Base-by-base conservation (phyloP, 495 filamentous ascomycete species). In the Tricharina praecox region DNA sequence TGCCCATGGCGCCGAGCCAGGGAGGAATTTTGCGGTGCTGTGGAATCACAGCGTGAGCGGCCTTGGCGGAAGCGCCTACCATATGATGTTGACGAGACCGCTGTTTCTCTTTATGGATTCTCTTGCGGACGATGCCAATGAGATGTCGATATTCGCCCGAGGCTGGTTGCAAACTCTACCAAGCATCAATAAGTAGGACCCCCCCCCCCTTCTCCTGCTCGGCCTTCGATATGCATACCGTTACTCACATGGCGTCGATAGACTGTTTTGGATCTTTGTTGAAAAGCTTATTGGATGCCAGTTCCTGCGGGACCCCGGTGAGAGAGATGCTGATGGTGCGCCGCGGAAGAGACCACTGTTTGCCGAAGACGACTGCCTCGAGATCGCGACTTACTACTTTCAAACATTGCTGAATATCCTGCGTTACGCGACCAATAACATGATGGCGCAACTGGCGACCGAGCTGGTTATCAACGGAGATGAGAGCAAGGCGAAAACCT, bases 51-150 rank as follows among this genome's bases (percentile, higher is more conserved):
- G 79, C 20, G 68, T 83, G 11, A 75, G 78, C 53, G 77, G 80
- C 36, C 73, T 68, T 23, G 61, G 70, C 32, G 77, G 78, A 25
- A 75, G 70, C 20, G 62, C 73, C 26, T 79, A 73, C 51, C 70
- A 81, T 48, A 69, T 79, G 3, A 76, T 94, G 67, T 70, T 96
- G 36, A 79, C 81, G 4, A 73, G 85, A 15, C 88, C 88, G 0
- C 61, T 94, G 25, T 79, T 94, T 47, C 65, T 93, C 24, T 70
- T 92, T 50, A 68, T 96, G 26, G 88, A 96, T 61, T 72, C 81
- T 9, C 67, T 94, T 0, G 62, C 70, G 18, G 80, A 88, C 44
- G 80, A 80, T 53, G 72, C 74, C 20, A 77, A 75, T 9, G 83
- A 87, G 55, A 60, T 81, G 24, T 85, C 76, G 28, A 76, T 82